These are phyloP conservation scores for Penicillium nucicola DNA, from an alignment of 495 filamentous ascomycete genomes.

Conservation along the genomic window DNA sequence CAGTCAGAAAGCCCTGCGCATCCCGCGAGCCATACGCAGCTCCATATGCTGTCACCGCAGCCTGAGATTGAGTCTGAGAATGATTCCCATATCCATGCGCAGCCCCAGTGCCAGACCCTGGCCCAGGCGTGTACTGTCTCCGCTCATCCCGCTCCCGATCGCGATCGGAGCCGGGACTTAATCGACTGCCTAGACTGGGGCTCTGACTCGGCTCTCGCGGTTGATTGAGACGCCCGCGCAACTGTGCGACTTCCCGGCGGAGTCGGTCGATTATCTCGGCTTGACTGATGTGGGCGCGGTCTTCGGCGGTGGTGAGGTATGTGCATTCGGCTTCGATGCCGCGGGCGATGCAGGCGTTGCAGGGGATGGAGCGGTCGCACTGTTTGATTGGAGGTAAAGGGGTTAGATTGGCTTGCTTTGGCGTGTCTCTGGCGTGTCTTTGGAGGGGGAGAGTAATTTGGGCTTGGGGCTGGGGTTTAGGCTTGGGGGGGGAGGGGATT, in stretches of 20 bases:
- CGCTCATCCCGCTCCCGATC: neutral
- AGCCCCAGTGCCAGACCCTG: neutral
- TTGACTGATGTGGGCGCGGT: constrained; percentile 32
- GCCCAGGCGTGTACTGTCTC: neutral
- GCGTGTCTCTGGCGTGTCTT: too few relatives aligned
- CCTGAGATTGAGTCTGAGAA: too few relatives aligned
- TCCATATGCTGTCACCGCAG: too few relatives aligned
- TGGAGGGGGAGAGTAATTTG: too few relatives aligned
- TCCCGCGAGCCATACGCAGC: too few relatives aligned
- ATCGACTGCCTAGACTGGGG: neutral
- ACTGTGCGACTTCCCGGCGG: constrained; percentile 26
- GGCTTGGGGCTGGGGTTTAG: too few relatives aligned
- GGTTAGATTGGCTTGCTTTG: neutral
- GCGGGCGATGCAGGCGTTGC: constrained; percentile 28
- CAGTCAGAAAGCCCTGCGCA: too few relatives aligned
- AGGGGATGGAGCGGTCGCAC: constrained; percentile 35
- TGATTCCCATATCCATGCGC: neutral
- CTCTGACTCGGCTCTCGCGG: constrained; percentile 2
- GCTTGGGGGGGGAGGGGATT: too few relatives aligned
- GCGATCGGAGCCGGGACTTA: neutral
- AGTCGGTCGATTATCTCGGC: constrained; percentile 30
- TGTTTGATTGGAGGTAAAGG: neutral
- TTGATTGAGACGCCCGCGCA: constrained; percentile 18
- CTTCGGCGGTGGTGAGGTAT: constrained; percentile 31
- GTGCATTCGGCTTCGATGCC: constrained; percentile 32